These are phyloP conservation scores for Annulohypoxylon stygium DNA, from an alignment of 495 filamentous ascomycete genomes.

Conservation along the genomic window DNA sequence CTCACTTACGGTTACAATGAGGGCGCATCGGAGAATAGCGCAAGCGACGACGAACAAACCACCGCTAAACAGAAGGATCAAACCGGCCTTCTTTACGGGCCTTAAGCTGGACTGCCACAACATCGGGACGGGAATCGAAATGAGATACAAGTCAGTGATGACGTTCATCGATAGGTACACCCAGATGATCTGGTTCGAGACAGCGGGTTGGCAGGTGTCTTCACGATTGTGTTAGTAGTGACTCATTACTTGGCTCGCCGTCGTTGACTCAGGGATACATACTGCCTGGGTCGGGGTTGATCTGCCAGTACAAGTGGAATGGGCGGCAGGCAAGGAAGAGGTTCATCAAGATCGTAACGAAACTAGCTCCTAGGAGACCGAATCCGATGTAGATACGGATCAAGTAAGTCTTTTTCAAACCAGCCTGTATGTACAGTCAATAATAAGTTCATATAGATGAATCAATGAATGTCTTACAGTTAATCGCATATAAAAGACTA, in stretches of 20 bases:
- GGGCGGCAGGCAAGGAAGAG: constrained; percentile 67
- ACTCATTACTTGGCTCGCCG: not conserved
- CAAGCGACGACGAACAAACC: constrained; percentile 66
- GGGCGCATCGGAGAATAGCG: constrained; percentile 62
- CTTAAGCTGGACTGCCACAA: constrained; percentile 63
- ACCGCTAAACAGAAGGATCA: constrained; percentile 62
- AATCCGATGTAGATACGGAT: constrained; percentile 68
- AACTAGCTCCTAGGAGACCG: constrained; percentile 62
- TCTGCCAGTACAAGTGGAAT: constrained; percentile 66
- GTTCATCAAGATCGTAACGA: constrained; percentile 63
- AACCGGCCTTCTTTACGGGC: constrained; percentile 60
- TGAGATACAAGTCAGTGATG: constrained; percentile 62
- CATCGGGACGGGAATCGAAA: constrained; percentile 65
- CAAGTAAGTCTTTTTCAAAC: constrained; percentile 59
- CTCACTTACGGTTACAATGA: constrained; percentile 59
- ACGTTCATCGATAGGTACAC: constrained; percentile 61
- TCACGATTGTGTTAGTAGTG: constrained; percentile 12
- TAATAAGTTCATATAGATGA: not conserved
- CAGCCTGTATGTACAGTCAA: constrained; percentile 49
- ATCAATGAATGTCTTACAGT: constrained; percentile 58
- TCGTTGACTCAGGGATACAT: constrained; percentile 32
- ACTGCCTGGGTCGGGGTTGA: constrained; percentile 66
- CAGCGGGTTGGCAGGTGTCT: constrained; percentile 64
- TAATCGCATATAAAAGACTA: constrained; percentile 69
- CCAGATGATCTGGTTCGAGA: constrained; percentile 59